phyloP scores from a whole-genome alignment of 75 land plant genomes.

The Chamaecyparis obtusa region DNA sequence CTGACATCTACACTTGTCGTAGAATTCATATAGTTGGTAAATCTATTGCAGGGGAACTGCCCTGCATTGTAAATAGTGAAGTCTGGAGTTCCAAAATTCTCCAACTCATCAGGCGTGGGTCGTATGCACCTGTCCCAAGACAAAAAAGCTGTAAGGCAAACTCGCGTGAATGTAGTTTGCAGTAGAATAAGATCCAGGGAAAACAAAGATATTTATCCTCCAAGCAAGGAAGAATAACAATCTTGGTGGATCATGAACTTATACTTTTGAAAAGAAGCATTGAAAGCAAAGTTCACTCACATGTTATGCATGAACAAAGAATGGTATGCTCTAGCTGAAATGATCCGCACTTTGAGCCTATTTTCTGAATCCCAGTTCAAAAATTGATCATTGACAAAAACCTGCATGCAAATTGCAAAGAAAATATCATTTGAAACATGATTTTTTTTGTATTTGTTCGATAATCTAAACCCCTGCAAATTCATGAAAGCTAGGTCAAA shows the following conservation, averaged over 20 bases:
- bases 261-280: background rate
- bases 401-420: constrained; percentile 12
- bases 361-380: constrained; percentile 52
- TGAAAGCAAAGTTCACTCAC: constrained; percentile 13
- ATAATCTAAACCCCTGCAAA: background rate
- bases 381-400: constrained; percentile 51
- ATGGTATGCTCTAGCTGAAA: constrained; percentile 52
- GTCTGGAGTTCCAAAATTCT: constrained; percentile 50
- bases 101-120: constrained; percentile 53
- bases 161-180: background rate
- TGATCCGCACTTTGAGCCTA: constrained; percentile 45
- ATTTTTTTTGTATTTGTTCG: background rate
- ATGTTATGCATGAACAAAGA: constrained; percentile 60
- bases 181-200: background rate
- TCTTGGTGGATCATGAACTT: constrained; percentile 13
- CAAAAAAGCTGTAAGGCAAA: background rate
- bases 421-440: background rate
- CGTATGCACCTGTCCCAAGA: constrained; percentile 50
- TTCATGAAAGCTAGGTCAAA: background rate
- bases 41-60: constrained; percentile 49
- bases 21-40: constrained; percentile 51
- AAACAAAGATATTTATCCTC: background rate
- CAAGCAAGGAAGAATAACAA: background rate
- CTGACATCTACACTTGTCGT: constrained; percentile 44
- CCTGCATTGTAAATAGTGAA: constrained; percentile 57